Conservation (phyloP, 192 early-diverging fungal species). For the Umbelopsis isabellina region DNA sequence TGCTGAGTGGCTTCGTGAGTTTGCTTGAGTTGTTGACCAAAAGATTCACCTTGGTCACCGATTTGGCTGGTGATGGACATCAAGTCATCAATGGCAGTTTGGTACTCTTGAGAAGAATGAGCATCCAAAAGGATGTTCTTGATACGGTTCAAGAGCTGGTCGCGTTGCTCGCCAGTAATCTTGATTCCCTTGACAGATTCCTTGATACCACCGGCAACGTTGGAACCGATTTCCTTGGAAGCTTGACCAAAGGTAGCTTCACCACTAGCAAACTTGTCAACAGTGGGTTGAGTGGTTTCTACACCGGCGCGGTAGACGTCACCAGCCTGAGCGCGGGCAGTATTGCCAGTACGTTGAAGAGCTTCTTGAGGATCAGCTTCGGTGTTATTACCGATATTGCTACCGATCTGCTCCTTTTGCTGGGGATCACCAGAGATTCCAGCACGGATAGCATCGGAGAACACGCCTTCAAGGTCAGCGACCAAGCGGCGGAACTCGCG, state of each 20-base stretch:
- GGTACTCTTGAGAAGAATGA: slow-evolving; percentile 38
- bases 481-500: slow-evolving; percentile 51
- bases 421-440: slow-evolving; percentile 8
- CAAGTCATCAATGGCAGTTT: slow-evolving; percentile 44
- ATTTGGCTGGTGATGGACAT: slow-evolving; percentile 37
- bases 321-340: slow-evolving; percentile 29
- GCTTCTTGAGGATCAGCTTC: slow-evolving; percentile 36
- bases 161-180: slow-evolving; percentile 38
- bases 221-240: slow-evolving; percentile 27
- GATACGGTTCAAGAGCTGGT: slow-evolving; percentile 36
- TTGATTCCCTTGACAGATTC: slow-evolving; percentile 19
- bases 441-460: slow-evolving; percentile 35
- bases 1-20: slow-evolving; percentile 24
- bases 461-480: slow-evolving; percentile 42
- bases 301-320: slow-evolving; percentile 33
- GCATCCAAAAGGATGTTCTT: slow-evolving; percentile 38
- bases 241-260: slow-evolving; percentile 34
- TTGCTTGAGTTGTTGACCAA: slow-evolving; percentile 24
- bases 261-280: slow-evolving; percentile 28
- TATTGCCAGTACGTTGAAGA: slow-evolving; percentile 19
- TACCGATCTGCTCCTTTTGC: slow-evolving; percentile 18
- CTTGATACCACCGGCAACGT: slow-evolving; percentile 27
- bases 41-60: slow-evolving; percentile 32
- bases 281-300: slow-evolving; percentile 18
- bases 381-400: slow-evolving; percentile 28